Percentiles rank a stretch among this genome's conserved stretches.
Evolutionary conservation across 495 filamentous ascomycete genomes (phyloP).

Genomic region (Aspergillus conjunctus): DNA sequence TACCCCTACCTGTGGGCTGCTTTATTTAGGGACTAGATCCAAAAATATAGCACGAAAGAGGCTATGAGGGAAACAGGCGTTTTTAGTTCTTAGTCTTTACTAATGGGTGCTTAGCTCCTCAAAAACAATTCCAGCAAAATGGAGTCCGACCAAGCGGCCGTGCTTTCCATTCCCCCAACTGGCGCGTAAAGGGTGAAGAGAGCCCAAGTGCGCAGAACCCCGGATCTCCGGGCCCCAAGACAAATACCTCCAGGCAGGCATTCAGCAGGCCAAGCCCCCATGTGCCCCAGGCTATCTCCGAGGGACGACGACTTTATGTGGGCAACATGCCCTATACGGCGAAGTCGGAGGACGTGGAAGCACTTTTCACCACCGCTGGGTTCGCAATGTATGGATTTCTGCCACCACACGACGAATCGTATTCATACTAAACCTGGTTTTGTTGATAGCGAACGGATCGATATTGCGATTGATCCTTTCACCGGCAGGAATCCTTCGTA

Average conservation of each 20-base stretch:
- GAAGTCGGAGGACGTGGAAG: slow-evolving; percentile 61
- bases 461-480: slow-evolving; percentile 68
- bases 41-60: slow-evolving; percentile 2
- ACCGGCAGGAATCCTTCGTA: slow-evolving; percentile 70
- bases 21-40: slow-evolving; percentile 22
- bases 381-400: slow-evolving; percentile 45
- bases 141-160: slow-evolving; percentile 46
- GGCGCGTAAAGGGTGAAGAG: slow-evolving; percentile 46
- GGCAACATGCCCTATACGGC: slow-evolving; percentile 70
- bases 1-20: slow-evolving; percentile 20
- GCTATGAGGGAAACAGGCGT: not conserved
- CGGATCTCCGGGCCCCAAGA: slow-evolving; percentile 35
- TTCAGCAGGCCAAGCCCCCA: slow-evolving; percentile 42
- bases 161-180: slow-evolving; percentile 51
- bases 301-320: slow-evolving; percentile 59
- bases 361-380: slow-evolving; percentile 51
- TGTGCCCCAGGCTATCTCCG: slow-evolving; percentile 44
- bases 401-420: not conserved
- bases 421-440: slow-evolving; percentile 31
- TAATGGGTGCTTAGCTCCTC: slow-evolving; percentile 39
- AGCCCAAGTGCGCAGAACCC: slow-evolving; percentile 31
- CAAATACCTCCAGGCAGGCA: slow-evolving; percentile 40
- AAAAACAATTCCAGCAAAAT: slow-evolving; percentile 39
- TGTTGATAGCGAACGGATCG: slow-evolving; percentile 55
- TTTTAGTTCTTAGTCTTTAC: slow-evolving; percentile 10